Percentiles rank a stretch among this genome's conserved stretches.
Conservation (phyloP, 257 asterid species). For the Solanum appendiculatum region DNA sequence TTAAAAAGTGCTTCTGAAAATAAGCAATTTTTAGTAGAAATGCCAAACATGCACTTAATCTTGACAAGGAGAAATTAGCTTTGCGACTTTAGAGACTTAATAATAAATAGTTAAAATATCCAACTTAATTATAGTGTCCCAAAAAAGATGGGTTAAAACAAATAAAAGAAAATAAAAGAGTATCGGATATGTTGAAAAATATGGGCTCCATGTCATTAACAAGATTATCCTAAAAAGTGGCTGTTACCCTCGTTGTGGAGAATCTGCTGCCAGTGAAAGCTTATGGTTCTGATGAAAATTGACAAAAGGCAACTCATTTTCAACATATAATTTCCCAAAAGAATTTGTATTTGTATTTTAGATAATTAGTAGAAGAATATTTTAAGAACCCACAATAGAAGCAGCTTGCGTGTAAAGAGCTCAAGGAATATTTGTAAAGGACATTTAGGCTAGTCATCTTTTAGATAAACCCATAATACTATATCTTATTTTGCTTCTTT, state of each 20-base stretch:
- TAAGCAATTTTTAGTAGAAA: too few relatives aligned
- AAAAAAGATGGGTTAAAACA: not conserved
- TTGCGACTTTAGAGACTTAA: not conserved
- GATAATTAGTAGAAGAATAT: not conserved
- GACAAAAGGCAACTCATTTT: not conserved
- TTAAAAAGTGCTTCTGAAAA: too few relatives aligned
- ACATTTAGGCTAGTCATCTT: not conserved
- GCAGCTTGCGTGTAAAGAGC: conserved; percentile 16
- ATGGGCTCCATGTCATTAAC: not conserved
- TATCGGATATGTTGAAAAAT: not conserved
- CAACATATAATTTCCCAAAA: not conserved
- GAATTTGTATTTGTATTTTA: not conserved
- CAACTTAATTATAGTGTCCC: not conserved
- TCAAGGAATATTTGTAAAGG: conserved; percentile 9
- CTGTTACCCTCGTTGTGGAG: not conserved
- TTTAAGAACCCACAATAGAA: not conserved
- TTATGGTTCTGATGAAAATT: not conserved
- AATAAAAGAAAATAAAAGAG: not conserved
- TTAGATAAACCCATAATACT: not conserved
- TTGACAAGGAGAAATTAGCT: not conserved
- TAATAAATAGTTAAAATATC: not conserved
- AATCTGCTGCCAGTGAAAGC: conserved; percentile 6
- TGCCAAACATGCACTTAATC: not conserved
- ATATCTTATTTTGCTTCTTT: not conserved
- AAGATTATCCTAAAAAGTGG: not conserved